These are phyloP conservation scores for Verticillium albo-atrum DNA, from an alignment of 2,329 filamentous ascomycete species.

Conservation along the genomic window DNA sequence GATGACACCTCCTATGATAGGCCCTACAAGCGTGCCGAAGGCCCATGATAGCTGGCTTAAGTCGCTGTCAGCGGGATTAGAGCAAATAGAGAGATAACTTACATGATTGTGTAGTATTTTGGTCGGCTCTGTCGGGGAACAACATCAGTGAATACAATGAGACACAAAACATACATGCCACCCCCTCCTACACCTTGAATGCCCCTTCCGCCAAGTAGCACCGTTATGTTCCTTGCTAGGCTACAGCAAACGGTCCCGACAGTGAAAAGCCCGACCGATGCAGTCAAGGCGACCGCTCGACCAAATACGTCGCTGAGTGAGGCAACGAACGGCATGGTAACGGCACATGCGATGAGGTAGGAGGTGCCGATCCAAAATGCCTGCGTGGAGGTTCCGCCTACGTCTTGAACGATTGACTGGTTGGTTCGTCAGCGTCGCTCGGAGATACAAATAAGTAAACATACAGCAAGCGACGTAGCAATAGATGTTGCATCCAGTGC, in stretches of 20 bases:
- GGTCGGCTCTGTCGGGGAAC: conserved; percentile 35
- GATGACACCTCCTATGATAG: conserved; percentile 31
- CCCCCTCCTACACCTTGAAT: conserved; percentile 36
- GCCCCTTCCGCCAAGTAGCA: conserved; percentile 30
- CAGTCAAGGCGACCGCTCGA: conserved; percentile 25
- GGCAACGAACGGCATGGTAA: conserved; percentile 22
- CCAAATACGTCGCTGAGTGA: conserved; percentile 30
- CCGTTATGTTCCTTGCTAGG: conserved; percentile 23
- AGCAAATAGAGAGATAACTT: conserved; percentile 9
- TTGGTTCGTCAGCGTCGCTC: background rate
- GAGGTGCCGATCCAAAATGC: conserved; percentile 23
- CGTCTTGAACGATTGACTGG: conserved; percentile 19
- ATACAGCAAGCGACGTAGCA: conserved; percentile 8
- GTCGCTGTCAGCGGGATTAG: background rate
- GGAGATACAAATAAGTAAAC: background rate
- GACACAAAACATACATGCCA: conserved; percentile 33
- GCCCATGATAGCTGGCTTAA: conserved; percentile 28
- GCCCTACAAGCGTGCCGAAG: conserved; percentile 34
- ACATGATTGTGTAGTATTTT: conserved; percentile 33
- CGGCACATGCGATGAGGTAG: conserved; percentile 19
- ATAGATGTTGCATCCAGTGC: conserved; percentile 10
- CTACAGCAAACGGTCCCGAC: conserved; percentile 35
- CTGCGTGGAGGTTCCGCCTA: conserved; percentile 17
- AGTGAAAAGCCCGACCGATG: conserved; percentile 34
- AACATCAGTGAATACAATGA: conserved; percentile 37